Conservation (phyloP, 1,284 basidiomycete species). For the Cutaneotrichosporon cavernicola region DNA sequence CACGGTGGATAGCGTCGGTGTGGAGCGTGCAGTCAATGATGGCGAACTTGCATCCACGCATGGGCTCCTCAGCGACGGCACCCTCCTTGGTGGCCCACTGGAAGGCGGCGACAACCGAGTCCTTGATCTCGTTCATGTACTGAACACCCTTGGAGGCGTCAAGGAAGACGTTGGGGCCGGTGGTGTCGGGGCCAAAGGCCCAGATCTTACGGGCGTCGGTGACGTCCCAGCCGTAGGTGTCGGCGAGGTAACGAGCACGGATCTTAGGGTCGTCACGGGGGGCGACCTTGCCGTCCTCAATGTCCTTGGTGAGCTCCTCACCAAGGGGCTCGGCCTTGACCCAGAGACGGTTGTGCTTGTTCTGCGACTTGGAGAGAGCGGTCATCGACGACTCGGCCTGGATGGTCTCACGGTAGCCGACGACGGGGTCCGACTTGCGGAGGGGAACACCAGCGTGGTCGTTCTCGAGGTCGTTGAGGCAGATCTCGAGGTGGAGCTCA, state of each 20-base stretch:
- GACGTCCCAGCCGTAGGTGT: conserved; percentile 98
- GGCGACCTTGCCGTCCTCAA: conserved; percentile 82
- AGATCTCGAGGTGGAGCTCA: conserved; percentile 99
- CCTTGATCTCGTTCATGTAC: conserved; percentile 99
- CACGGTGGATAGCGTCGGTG: conserved; percentile 95
- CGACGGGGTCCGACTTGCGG: conserved; percentile 98
- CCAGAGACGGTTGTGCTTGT: conserved; percentile 99
- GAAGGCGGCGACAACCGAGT: conserved; percentile 98
- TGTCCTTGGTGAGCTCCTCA: conserved; percentile 90
- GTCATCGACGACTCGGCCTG: conserved; percentile 93
- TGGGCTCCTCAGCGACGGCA: conserved; percentile 93
- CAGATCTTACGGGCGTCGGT: conserved; percentile 99
- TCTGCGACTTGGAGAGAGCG: conserved; percentile 98
- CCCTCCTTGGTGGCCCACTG: conserved; percentile 99
- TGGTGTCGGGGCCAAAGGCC: conserved; percentile 99
- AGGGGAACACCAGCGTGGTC: conserved; percentile 99
- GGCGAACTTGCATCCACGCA: conserved; percentile 90
- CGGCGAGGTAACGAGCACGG: conserved; percentile 92
- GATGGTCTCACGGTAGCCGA: conserved; percentile 97
- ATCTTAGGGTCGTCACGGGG: conserved; percentile 97
- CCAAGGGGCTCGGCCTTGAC: conserved; percentile 89
- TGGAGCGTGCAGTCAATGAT: conserved; percentile 28
- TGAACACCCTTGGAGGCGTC: conserved; percentile 99
- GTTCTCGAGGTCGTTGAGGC: conserved; percentile 98
- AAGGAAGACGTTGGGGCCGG: conserved; percentile 93